Evolutionary conservation across 2,329 filamentous ascomycete species (phyloP), one percentile per base, ranked within the genome.

Genomic region (Elsinoe arachidis): DNA sequence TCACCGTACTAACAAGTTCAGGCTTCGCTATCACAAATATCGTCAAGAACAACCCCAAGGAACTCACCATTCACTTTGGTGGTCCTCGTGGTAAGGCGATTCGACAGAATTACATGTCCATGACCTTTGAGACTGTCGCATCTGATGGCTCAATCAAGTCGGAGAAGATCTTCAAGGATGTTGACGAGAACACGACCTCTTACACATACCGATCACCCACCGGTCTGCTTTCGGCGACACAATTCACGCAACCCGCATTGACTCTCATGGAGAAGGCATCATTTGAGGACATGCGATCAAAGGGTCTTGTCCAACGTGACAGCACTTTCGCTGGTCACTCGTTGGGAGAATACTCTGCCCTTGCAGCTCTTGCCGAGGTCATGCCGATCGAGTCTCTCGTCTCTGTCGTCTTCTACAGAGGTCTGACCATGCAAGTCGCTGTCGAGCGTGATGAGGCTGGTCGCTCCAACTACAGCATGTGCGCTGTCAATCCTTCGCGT

Each of bases 241-340:
- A 99, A 71, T 99, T 99, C 78, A 99, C 93, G 0, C 93, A 99
- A 75, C 93, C 93, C 34, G 93, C 93, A 53, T 78, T 99, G 66
- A 99, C 93, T 0, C 81, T 99, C 52, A 99, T 99, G 95, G 93
- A 99, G 80, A 99, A 99, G 82, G 93, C 93, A 59, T 95, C 90
- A 67, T 99, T 99, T 66, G 93, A 97, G 75, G 95, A 99, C 73
- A 97, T 99, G 93, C 90, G 90, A 69, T 82, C 90, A 66, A 97
- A 96, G 81, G 93, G 95, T 61, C 83, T 99, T 34, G 92, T 99
- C 33, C 90, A 96, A 66, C 82, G 90, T 59, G 92, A 97, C 77
- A 96, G 90, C 81, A 96, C 88, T 64, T 99, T 99, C 71, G 93
- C 93, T 12, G 93, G 93, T 63, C 93, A 99, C 78, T 99, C 95